Conservation (phyloP, 2,329 filamentous ascomycete species). For the Aspergillus amoenus region DNA sequence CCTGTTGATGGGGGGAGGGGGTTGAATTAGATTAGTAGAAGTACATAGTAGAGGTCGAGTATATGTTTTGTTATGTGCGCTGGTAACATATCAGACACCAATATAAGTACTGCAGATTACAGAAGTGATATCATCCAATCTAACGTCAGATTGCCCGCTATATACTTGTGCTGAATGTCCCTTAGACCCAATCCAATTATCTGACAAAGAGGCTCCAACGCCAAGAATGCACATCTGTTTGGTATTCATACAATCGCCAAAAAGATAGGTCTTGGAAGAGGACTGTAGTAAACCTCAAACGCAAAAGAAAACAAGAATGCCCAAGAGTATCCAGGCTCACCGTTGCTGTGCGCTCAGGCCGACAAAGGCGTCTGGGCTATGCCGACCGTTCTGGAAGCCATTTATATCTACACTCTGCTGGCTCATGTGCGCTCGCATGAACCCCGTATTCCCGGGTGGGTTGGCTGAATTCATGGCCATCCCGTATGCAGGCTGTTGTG, state of each 20-base stretch:
- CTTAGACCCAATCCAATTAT: neutral
- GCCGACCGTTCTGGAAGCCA: conserved; percentile 47
- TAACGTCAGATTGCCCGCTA: neutral
- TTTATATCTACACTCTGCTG: conserved; percentile 51
- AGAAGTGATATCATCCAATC: neutral
- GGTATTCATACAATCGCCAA: conserved; percentile 9
- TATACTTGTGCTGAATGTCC: neutral
- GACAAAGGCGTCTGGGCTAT: conserved; percentile 53
- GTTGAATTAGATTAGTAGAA: neutral
- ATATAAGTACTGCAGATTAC: neutral
- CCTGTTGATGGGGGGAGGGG: too few relatives aligned
- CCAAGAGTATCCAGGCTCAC: conserved; percentile 14
- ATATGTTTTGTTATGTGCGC: too few relatives aligned
- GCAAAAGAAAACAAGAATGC: conserved; percentile 1
- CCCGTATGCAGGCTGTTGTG: conserved; percentile 15
- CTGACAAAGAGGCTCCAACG: neutral
- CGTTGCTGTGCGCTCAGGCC: conserved; percentile 49
- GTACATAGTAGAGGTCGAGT: too few relatives aligned
- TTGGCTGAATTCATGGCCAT: conserved; percentile 16
- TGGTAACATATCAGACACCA: too few relatives aligned
- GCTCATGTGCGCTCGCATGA: conserved; percentile 42
- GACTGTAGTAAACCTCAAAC: neutral
- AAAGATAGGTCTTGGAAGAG: conserved; percentile 2
- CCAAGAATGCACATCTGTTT: conserved; percentile 11
- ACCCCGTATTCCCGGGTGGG: conserved; percentile 14